These are phyloP conservation scores for Coemansia sp. DNA, from an alignment of 192 early-diverging fungal genomes.

Conservation along the genomic window DNA sequence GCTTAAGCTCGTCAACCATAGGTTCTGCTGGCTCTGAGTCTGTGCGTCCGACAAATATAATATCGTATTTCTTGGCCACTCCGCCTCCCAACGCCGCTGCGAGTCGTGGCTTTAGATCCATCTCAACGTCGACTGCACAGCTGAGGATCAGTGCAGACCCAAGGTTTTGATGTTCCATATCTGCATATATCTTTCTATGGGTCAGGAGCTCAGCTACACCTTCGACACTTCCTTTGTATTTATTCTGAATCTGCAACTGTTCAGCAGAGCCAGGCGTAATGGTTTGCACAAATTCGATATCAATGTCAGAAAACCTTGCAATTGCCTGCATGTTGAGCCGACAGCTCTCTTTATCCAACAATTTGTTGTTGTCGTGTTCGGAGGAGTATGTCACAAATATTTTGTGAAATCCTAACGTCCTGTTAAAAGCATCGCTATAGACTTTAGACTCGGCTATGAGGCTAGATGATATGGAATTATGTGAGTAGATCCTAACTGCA, in stretches of 20 bases:
- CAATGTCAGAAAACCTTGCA: slow-evolving; percentile 19
- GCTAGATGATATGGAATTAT: background rate
- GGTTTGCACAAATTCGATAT: slow-evolving; percentile 12
- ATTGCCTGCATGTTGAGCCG: slow-evolving; percentile 21
- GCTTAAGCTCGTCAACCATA: slow-evolving; percentile 5
- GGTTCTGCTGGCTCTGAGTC: slow-evolving; percentile 22
- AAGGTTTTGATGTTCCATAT: slow-evolving; percentile 16
- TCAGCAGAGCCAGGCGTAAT: background rate
- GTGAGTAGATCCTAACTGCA: background rate
- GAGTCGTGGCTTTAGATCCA: slow-evolving; percentile 24
- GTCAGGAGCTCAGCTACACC: slow-evolving; percentile 21
- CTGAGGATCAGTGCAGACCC: slow-evolving; percentile 30
- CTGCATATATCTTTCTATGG: slow-evolving; percentile 24
- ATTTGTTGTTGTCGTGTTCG: background rate
- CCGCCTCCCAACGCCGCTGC: slow-evolving; percentile 10
- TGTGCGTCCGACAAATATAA: slow-evolving; percentile 25
- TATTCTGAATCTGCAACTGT: background rate
- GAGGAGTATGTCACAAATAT: slow-evolving; percentile 16
- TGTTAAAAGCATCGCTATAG: slow-evolving; percentile 24
- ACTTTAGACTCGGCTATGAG: background rate
- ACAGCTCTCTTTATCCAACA: background rate
- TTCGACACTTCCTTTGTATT: background rate
- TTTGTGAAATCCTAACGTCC: slow-evolving; percentile 31
- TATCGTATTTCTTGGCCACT: slow-evolving; percentile 7
- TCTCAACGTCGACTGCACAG: slow-evolving; percentile 22